Base-by-base conservation (phyloP, 2,329 filamentous ascomycete genomes). In the Pseudopithomyces chartarum region DNA sequence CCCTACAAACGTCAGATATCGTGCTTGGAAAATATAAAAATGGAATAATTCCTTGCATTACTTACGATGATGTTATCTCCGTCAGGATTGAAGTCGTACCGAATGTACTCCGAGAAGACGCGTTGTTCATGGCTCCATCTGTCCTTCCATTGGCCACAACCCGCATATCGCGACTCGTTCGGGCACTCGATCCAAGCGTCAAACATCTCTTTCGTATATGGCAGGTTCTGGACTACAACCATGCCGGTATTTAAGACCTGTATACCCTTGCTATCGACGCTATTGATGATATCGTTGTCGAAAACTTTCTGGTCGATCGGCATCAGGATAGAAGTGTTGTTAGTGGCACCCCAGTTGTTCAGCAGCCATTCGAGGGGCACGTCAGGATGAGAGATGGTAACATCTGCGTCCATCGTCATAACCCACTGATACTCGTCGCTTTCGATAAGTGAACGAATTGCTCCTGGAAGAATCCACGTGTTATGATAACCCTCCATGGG, bases 351-450 rank as follows among this genome's bases (percentile, higher is more conserved):
- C 80, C 80, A 82, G 39, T 78, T 73, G 61, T 80, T 80, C 63
- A 82, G 73, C 6, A 82, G 73, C 76, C 79, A 82, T 66, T 82
- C 80, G 15, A 81, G 56, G 2, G 80, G 80, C 0, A 82, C 62
- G 33, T 80, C 72, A 1, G 76, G 73, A 52, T 81, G 71, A 0
- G 73, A 67, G 51, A 81, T 73, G 6, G 76, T 71, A 17, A 73
- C 77, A 56, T 82, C 80, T 22, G 78, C 75, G 60, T 82, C 80
- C 51, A 82, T 62, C 43, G 79, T 78, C 44, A 82, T 67, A 20
- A 82, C 76, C 7, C 80, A 75, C 4, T 76, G 67, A 64, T 82
- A 78, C 1, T 70, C 58, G 22, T 70, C 66, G n/a, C 15, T 2
- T 2, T 48, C 33, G 19, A 81, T 66, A 1, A 78, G 71, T 19